Percentiles rank a stretch among this genome's conserved stretches.
phyloP scores from a whole-genome alignment of 306 rosid species.

The Chamaecrista fasciculata region DNA sequence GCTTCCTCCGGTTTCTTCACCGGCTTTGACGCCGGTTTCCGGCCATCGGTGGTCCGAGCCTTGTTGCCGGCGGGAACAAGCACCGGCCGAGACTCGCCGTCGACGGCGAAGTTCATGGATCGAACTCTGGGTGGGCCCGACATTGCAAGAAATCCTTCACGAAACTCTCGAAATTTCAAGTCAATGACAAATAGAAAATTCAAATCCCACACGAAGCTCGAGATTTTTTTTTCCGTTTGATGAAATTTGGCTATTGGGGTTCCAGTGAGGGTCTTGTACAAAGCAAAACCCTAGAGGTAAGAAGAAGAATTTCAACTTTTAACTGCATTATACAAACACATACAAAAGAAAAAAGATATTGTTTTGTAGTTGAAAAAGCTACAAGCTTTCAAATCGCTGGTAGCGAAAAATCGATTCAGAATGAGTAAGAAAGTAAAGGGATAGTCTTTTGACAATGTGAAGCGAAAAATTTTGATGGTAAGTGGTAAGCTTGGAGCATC shows the following conservation, averaged over 20 bases:
- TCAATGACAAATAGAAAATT: conserved; percentile 33
- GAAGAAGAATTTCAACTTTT: conserved; percentile 22
- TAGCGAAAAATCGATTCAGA: no score
- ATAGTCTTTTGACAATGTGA: conserved; percentile 8
- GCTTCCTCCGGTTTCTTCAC: conserved; percentile 45
- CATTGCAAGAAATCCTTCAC: conserved; percentile 43
- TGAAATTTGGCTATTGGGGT: conserved; percentile 14
- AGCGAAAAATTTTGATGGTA: conserved; percentile 31
- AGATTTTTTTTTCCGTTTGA: not conserved
- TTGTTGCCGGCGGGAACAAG: conserved; percentile 71
- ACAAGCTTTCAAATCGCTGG: conserved; percentile 21
- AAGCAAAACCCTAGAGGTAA: conserved; percentile 41
- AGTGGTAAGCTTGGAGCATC: conserved; percentile 43
- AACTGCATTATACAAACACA: conserved; percentile 33
- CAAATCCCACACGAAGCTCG: conserved; percentile 26
- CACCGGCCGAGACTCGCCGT: conserved; percentile 55
- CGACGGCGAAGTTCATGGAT: conserved; percentile 61
- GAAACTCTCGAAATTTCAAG: conserved; percentile 21
- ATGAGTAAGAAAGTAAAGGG: conserved; percentile 39
- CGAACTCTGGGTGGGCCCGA: conserved; percentile 87
- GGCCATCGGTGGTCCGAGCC: conserved; percentile 36
- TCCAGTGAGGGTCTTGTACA: conserved; percentile 2
- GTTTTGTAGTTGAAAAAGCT: conserved; percentile 18
- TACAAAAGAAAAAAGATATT: not conserved
- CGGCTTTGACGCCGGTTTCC: conserved; percentile 43